Evolutionary conservation across 2,329 filamentous ascomycete species (phyloP), one percentile per base, ranked within the genome.

Genomic region (Verticillium nubilum): DNA sequence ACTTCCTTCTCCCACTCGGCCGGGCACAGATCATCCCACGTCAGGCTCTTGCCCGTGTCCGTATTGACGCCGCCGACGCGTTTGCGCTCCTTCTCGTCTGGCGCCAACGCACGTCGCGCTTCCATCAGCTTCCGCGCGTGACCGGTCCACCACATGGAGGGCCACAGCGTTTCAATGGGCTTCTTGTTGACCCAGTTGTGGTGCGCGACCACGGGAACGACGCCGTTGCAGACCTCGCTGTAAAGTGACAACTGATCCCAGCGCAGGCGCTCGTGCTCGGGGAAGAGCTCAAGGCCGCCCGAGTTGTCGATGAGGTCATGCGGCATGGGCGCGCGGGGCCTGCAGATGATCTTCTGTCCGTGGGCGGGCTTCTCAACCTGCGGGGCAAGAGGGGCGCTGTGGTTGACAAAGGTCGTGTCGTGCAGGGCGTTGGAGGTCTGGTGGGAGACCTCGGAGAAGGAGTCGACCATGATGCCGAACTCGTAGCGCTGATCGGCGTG

Each of bases 201-300:
- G 25, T 70, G 68, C 2, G 70, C 65, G 59, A 70, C 67, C 58
- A 66, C 67, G 19, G 69, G 69, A 10, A 69, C 66, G 5, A 64
- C 61, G 31, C 66, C 68, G 13, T 67, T 59, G 57, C 68, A 71
- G 1, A 70, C 61, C 42, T 71, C 68, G 23, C 64, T 67, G 61
- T 68, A 70, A 9, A 71, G 61, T 17, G 67, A 64, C 47, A 70
- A 57, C 54, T 60, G 56, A 17, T 65, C 64, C 69, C 69, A 70
- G 23, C 62, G 56, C 31, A 62, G 59, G 2, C 60, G 60, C 13
- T 50, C 54, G 13, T 54, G 25, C 15, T 61, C 58, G 2, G 59
- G 52, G 10, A 60, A 54, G 12, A 62, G 29, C 23, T 55, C 55
- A 10, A 61, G 33, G 1, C 59, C 59, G 10, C 58, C 59, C 1